Evolutionary conservation across 768 basidiomycete genomes (phyloP).

Genomic region (Grammothele lineata): DNA sequence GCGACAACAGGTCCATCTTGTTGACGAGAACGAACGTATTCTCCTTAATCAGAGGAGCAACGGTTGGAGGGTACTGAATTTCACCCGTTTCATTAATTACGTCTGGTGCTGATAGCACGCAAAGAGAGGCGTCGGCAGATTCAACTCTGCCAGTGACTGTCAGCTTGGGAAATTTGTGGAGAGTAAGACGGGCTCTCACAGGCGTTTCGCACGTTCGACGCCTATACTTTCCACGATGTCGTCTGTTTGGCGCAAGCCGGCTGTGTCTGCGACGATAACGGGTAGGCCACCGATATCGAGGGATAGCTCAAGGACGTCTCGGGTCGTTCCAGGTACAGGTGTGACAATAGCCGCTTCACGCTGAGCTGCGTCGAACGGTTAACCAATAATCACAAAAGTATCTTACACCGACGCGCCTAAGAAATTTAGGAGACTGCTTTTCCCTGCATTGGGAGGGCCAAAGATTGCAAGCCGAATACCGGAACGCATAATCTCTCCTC

Average conservation of each 20-base stretch:
- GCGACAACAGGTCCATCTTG: constrained; percentile 74
- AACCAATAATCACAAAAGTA: no score
- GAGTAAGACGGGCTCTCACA: constrained; percentile 41
- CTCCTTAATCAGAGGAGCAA: constrained; percentile 39
- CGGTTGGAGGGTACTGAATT: constrained; percentile 39
- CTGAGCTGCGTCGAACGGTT: constrained; percentile 72
- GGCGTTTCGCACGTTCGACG: constrained; percentile 62
- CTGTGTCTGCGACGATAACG: constrained; percentile 79
- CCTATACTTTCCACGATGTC: constrained; percentile 81
- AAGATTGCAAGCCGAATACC: constrained; percentile 86
- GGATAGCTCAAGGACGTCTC: constrained; percentile 81
- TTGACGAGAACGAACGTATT: constrained; percentile 74
- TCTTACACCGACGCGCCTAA: constrained; percentile 49
- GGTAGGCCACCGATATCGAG: constrained; percentile 88
- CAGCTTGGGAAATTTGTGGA: background rate
- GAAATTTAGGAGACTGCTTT: constrained; percentile 84
- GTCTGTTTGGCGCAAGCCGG: constrained; percentile 67
- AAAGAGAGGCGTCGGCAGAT: constrained; percentile 68
- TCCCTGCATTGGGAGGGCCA: constrained; percentile 93
- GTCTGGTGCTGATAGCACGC: constrained; percentile 71
- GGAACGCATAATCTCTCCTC: constrained; percentile 79
- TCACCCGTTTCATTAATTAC: constrained; percentile 16
- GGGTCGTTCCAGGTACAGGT: constrained; percentile 81
- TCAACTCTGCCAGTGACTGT: constrained; percentile 46
- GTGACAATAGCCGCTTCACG: constrained; percentile 90